These are phyloP conservation scores for Hygrophila difformis DNA, from an alignment of 257 asterid genomes.

Conservation along the genomic window DNA sequence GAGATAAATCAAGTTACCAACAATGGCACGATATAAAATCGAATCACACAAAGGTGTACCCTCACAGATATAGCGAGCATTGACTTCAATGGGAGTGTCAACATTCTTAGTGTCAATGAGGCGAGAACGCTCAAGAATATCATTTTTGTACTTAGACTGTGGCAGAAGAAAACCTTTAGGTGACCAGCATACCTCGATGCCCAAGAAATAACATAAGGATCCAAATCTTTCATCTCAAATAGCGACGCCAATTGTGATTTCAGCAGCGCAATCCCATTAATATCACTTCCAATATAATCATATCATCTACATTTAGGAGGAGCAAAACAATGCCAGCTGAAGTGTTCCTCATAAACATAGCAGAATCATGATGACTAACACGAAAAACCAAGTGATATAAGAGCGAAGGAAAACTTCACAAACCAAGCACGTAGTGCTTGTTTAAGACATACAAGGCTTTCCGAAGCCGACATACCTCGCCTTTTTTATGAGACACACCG, in stretches of 20 bases:
- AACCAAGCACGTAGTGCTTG: too few relatives aligned
- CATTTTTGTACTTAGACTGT: neutral
- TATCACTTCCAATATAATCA: neutral
- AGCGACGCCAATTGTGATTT: neutral
- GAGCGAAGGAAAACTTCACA: neutral
- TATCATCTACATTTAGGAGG: neutral
- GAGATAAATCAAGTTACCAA: constrained; percentile 2
- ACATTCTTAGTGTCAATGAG: neutral
- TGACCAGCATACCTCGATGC: too few relatives aligned
- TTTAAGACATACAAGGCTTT: neutral
- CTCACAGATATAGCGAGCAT: neutral
- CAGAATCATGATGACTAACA: neutral
- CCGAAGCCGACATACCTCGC: too few relatives aligned
- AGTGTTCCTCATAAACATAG: neutral
- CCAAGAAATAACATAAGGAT: neutral
- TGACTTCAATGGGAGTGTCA: neutral
- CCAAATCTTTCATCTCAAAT: constrained; percentile 2
- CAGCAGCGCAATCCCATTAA: neutral
- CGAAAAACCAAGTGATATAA: neutral
- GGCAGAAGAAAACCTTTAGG: neutral
- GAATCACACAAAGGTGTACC: neutral
- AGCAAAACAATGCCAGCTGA: neutral
- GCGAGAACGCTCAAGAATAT: neutral
- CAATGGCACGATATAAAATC: neutral
- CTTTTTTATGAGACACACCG: too few relatives aligned